Conservation (phyloP, 1,284 basidiomycete species). For the Hemileia vastatrix region DNA sequence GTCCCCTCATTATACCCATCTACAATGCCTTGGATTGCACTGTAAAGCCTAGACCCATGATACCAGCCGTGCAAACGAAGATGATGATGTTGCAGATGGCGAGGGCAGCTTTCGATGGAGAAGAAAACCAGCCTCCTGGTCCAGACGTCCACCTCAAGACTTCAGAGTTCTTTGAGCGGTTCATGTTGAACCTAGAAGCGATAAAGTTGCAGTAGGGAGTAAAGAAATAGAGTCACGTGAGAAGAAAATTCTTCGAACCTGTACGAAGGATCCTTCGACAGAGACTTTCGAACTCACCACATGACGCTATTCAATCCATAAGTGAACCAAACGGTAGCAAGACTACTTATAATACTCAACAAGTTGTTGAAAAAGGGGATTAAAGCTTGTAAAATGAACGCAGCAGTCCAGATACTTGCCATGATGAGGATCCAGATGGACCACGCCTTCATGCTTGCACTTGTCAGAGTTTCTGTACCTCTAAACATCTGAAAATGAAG, state of each 20-base stretch:
- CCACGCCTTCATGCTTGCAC: constrained; percentile 28
- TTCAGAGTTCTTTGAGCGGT: no score
- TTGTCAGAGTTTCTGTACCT: background rate
- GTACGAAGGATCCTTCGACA: no score
- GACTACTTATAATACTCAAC: constrained; percentile 40
- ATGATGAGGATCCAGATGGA: constrained; percentile 39
- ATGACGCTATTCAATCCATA: constrained; percentile 40
- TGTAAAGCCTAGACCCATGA: background rate
- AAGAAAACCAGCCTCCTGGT: background rate
- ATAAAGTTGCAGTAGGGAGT: no score
- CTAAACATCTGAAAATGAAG: constrained; percentile 29
- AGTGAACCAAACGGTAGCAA: constrained; percentile 43
- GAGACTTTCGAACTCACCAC: constrained; percentile 26
- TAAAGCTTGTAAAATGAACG: constrained; percentile 40
- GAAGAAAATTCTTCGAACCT: no score
- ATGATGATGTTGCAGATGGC: background rate
- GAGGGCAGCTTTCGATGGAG: background rate
- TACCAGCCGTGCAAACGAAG: background rate
- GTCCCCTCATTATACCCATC: background rate
- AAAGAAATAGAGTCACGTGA: no score
- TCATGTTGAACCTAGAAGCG: no score
- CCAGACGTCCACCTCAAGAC: background rate
- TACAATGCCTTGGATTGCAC: background rate
- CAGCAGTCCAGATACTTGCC: constrained; percentile 38
- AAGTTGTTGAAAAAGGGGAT: constrained; percentile 46